Base-by-base conservation (phyloP, 2,329 filamentous ascomycete species). In the Colletotrichum sp. region DNA sequence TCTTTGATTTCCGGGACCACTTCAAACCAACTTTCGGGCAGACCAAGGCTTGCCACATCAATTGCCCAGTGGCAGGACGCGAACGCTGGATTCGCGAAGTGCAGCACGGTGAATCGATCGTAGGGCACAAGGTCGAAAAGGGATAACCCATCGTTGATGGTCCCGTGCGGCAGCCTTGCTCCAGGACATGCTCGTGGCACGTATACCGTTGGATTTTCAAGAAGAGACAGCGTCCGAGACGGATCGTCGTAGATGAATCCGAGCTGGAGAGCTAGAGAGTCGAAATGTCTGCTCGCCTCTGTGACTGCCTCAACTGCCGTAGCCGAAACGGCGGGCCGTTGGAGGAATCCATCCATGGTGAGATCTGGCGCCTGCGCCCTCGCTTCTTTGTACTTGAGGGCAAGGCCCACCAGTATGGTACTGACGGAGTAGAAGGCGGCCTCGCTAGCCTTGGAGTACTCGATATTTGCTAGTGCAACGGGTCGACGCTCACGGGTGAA, bases 381-480 rank as follows among this genome's bases (percentile, higher is more conserved):
- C 6, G 66, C 66, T 34, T 66, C 52, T n/a, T 65, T 48, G 16
- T 65, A 66, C 21, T 71, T 67, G 10, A 74, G 34, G 28, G 59
- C 61, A 14, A 74, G 61, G 59, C 67, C 71, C 2, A 65, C 71
- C n/a, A 74, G 61, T n/a, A 52, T 65, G 13, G 48, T 66, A 8
- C 71, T 74, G 67, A 74, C 67, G 18, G 59, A 26, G 52, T 71
- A 74, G 52, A 74, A 74, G 16, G 71, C 71, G 21, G 71, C 67
- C 52, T 74, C 71, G 7, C 71, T 74, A 28, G 67, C 67, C 34
- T 71, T 71, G 9, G 71, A 74, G 52, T 74, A 74, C 61, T 74
- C 71, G 14, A 74, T 48, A n/a, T 71, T 74, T 14, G 71, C 67
- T 16, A 74, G 52, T 30, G 71, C 71, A n/a, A 74, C 71, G 4